Evolutionary conservation across 1,284 basidiomycete species (phyloP).

Genomic region (Mycosarcoma mackinlayi): DNA sequence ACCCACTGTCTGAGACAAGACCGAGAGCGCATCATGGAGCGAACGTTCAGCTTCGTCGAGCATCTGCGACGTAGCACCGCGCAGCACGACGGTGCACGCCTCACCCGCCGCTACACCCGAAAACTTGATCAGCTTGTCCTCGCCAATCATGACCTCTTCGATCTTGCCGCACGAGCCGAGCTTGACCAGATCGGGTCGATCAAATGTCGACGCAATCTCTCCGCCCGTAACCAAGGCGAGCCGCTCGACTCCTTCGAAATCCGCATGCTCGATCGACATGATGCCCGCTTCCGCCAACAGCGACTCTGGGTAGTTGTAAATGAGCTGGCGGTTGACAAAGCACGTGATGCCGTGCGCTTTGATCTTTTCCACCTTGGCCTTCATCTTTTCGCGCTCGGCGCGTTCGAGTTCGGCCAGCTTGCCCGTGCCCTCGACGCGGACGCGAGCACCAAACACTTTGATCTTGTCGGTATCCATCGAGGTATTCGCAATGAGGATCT

Average conservation of each 20-base stretch:
- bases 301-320: slow-evolving; percentile 99
- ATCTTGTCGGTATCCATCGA: slow-evolving; percentile 99
- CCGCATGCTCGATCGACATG: slow-evolving; percentile 96
- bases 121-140: slow-evolving; percentile 99
- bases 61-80: slow-evolving; percentile 98
- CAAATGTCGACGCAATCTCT: slow-evolving; percentile 96
- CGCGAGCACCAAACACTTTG: slow-evolving; percentile 96
- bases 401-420: slow-evolving; percentile 98
- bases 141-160: slow-evolving; percentile 99
- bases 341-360: slow-evolving; percentile 94
- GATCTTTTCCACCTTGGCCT: slow-evolving; percentile 94
- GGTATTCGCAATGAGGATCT: slow-evolving; percentile 97
- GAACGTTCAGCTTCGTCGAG: slow-evolving; percentile 98
- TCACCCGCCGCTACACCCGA: slow-evolving; percentile 97
- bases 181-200: slow-evolving; percentile 90
- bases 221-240: slow-evolving; percentile 96
- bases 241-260: slow-evolving; percentile 98
- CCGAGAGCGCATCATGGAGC: slow-evolving; percentile 95
- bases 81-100: slow-evolving; percentile 97
- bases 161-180: slow-evolving; percentile 93
- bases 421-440: slow-evolving; percentile 93
- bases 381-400: slow-evolving; percentile 99
- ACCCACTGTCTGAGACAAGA: slow-evolving; percentile 96
- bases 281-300: slow-evolving; percentile 93
- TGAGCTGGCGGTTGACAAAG: slow-evolving; percentile 97